Evolutionary conservation across 2,329 filamentous ascomycete species (phyloP).

Genomic region (Phaeophleospora eucalypticola): DNA sequence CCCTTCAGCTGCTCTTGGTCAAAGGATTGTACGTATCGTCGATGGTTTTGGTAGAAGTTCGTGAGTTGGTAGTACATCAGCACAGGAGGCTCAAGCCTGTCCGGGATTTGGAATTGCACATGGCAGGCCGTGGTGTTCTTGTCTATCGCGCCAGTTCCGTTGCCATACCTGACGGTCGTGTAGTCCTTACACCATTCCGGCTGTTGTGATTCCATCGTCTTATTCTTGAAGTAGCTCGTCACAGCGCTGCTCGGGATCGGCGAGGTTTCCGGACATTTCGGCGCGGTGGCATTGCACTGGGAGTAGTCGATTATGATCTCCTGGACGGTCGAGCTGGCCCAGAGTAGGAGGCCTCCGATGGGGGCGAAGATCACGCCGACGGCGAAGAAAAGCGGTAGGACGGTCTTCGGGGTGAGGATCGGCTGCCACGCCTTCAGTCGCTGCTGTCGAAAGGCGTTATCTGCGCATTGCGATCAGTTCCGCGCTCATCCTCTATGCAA

Average conservation of each 20-base stretch:
- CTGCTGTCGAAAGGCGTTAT: constrained; percentile 96
- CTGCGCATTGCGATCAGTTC: constrained; percentile 43
- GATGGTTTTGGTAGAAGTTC: constrained; percentile 99
- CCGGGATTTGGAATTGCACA: constrained; percentile 73
- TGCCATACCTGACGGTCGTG: constrained; percentile 22
- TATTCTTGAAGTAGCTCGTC: constrained; percentile 65
- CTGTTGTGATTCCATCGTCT: constrained; percentile 22
- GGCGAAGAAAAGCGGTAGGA: constrained; percentile 83
- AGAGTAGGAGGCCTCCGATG: constrained; percentile 81
- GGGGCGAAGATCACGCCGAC: constrained; percentile 91
- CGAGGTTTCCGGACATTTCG: constrained; percentile 42
- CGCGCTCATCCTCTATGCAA: too few species aligned
- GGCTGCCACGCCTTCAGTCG: constrained; percentile 98
- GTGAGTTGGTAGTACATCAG: constrained; percentile 92
- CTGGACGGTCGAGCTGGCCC: constrained; percentile 80
- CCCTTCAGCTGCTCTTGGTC: constrained; percentile 80
- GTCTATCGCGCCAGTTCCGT: constrained; percentile 11
- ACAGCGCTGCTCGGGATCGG: constrained; percentile 58
- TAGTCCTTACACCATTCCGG: constrained; percentile 29
- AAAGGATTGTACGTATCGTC: constrained; percentile 89
- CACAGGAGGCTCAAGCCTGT: constrained; percentile 74
- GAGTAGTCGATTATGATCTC: constrained; percentile 91
- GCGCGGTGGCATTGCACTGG: constrained; percentile 55
- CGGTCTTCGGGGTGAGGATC: constrained; percentile 91
- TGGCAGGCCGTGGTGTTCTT: constrained; percentile 56